These are phyloP conservation scores for Ogataea pilisensis DNA, from an alignment of 805 yeast genomes.

Conservation along the genomic window DNA sequence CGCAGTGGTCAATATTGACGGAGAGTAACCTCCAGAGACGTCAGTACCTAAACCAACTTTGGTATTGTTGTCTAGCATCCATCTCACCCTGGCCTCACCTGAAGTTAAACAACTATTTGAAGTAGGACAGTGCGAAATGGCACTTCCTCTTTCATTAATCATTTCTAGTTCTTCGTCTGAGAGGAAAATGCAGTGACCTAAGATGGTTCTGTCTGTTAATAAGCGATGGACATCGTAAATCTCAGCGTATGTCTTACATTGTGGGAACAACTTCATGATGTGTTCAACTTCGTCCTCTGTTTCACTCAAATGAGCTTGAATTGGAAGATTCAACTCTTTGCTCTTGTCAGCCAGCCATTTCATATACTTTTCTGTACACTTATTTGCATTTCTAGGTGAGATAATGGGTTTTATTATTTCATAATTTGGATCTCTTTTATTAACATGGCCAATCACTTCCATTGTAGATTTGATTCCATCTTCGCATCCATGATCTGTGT, in stretches of 20 bases:
- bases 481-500: slow-evolving; percentile 53
- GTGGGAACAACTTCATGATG: slow-evolving; percentile 72
- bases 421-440: slow-evolving; percentile 46
- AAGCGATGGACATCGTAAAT: slow-evolving; percentile 68
- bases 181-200: slow-evolving; percentile 88
- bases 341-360: slow-evolving; percentile 58
- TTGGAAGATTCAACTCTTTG: slow-evolving; percentile 46
- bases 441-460: slow-evolving; percentile 54
- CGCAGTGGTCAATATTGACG: slow-evolving; percentile 60
- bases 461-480: slow-evolving; percentile 52
- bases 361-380: slow-evolving; percentile 66
- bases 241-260: slow-evolving; percentile 63
- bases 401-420: slow-evolving; percentile 64
- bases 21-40: slow-evolving; percentile 72
- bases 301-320: slow-evolving; percentile 89
- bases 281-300: slow-evolving; percentile 69
- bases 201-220: slow-evolving; percentile 60
- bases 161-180: slow-evolving; percentile 59
- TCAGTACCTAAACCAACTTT: slow-evolving; percentile 83
- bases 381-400: slow-evolving; percentile 93
- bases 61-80: slow-evolving; percentile 58
- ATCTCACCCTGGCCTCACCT: slow-evolving; percentile 82
- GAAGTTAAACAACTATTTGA: slow-evolving; percentile 84
- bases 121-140: slow-evolving; percentile 89
- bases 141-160: slow-evolving; percentile 41